A percentile compares a stretch with the other conserved stretches of the same genome.
These are phyloP conservation scores for Corylus avellana DNA, from an alignment of 306 rosid species.

Conservation along the genomic window DNA sequence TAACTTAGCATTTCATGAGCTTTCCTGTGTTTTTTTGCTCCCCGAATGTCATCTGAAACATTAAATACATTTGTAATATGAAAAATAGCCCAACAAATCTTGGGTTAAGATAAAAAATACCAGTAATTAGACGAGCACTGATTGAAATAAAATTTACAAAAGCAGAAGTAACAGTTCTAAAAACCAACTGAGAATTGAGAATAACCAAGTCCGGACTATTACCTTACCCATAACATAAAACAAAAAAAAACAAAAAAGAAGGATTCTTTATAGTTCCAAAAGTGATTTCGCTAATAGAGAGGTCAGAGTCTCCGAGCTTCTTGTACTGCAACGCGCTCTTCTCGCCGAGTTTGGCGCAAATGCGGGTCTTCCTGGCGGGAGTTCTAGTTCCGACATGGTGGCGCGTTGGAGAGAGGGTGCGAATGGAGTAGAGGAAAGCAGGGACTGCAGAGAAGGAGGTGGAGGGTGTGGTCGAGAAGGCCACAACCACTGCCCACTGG, in stretches of 20 bases:
- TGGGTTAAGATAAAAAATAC: background rate
- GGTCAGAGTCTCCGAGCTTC: constrained; percentile 90
- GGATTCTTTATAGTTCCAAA: constrained; percentile 87
- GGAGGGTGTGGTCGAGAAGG: constrained; percentile 24
- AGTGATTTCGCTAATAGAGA: constrained; percentile 74
- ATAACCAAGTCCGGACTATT: no score
- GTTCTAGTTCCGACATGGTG: constrained; percentile 1
- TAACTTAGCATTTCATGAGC: constrained; percentile 74
- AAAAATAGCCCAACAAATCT: background rate
- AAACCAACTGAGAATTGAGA: background rate
- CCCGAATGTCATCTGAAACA: constrained; percentile 85
- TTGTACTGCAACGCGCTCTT: constrained; percentile 51
- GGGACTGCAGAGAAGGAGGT: constrained; percentile 17
- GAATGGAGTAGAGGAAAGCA: constrained; percentile 21
- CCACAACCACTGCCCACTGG: constrained; percentile 36
- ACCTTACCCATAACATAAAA: background rate
- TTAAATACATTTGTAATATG: constrained; percentile 12
- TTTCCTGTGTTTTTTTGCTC: no score
- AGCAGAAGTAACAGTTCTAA: background rate
- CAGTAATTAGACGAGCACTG: background rate
- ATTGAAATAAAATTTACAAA: no score
- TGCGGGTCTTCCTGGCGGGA: constrained; percentile 10
- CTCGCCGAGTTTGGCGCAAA: constrained; percentile 36
- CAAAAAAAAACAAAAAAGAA: no score
- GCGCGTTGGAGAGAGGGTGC: background rate